Base-by-base conservation (phyloP, 495 filamentous ascomycete genomes). In the Neurospora sp. region DNA sequence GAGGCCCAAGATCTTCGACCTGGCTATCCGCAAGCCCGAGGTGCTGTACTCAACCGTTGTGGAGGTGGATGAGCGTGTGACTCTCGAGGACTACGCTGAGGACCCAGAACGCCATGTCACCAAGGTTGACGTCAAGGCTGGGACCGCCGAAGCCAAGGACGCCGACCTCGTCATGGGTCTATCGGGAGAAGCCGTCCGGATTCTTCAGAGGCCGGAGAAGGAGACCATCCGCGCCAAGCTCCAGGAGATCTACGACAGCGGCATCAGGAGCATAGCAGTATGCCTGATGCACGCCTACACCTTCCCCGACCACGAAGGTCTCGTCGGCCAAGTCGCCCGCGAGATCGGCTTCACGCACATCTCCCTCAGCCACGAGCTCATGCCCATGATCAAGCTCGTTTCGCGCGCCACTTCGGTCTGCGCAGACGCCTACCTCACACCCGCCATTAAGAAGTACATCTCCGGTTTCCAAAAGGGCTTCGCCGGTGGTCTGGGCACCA, bases 401-500 rank as follows among this genome's bases (percentile, higher is more conserved):
- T 91, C 95, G 37, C 85, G 96, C 71, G 95, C 93, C 14, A 98
- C 94, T 10, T 97, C 93, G 17, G 93, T 96, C 10, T 96, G 94
- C 38, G 96, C 95, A 7, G 96, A 99, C 83, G 96, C 96, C 4
- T 99, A 99, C 78, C 87, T 99, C 6, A 98, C 96, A 3, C 96
- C 96, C 0, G 92, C 94, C 10, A 98, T 99, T 77, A 94, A 94
- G 79, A 94, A 94, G 79, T 99, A 99, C 79, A 96, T 98, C 76
- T 86, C 89, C 39, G 95, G 94, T 3, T 98, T 99, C 75, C 89
- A 92, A 70, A 86, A 85, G 68, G 91, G 91, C 0, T 94, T 95
- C 76, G 85, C 85, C 39, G 90, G 92, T 17, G 91, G 90, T 1
- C 79, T 94, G 3, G 92, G 91, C 8, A 86, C 87, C 6, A 85